phyloP scores from a whole-genome alignment of 148 eudicot genomes.

The Vaccinium corymbosum region DNA sequence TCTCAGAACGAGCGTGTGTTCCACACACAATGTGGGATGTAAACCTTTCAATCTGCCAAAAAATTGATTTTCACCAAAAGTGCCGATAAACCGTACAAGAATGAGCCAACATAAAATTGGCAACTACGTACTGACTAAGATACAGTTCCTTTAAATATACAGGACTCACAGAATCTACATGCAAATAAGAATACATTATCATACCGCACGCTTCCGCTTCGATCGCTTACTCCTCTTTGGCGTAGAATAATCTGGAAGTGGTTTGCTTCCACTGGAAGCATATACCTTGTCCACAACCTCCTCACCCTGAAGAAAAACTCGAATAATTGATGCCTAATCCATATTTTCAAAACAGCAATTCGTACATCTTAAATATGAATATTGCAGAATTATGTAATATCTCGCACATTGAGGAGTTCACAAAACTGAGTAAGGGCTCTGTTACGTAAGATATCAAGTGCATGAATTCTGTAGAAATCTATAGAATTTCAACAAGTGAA shows the following conservation, averaged over 20 bases:
- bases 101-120: slow-evolving; percentile 34
- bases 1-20: not conserved
- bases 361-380: not conserved
- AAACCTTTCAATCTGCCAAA: slow-evolving; percentile 13
- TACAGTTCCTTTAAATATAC: slow-evolving; percentile 36
- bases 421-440: not conserved
- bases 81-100: slow-evolving; percentile 13
- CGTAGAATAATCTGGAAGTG: slow-evolving; percentile 55
- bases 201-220: slow-evolving; percentile 82
- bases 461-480: not conserved
- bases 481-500: slow-evolving; percentile 1
- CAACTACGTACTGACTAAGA: slow-evolving; percentile 42
- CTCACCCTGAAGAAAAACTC: slow-evolving; percentile 34
- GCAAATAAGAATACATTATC: slow-evolving; percentile 31
- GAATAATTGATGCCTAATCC: not conserved
- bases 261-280: slow-evolving; percentile 59
- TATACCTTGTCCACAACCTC: slow-evolving; percentile 65
- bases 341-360: not conserved
- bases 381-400: not conserved
- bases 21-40: not conserved
- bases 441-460: not conserved
- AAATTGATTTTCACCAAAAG: slow-evolving; percentile 7
- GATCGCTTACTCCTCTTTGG: slow-evolving; percentile 89
- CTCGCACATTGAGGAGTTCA: not conserved
- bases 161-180: slow-evolving; percentile 40